Evolutionary conservation across 306 rosid species (phyloP), one percentile per base, ranked within the genome.

Genomic region (Pachyrhizus erosus): DNA sequence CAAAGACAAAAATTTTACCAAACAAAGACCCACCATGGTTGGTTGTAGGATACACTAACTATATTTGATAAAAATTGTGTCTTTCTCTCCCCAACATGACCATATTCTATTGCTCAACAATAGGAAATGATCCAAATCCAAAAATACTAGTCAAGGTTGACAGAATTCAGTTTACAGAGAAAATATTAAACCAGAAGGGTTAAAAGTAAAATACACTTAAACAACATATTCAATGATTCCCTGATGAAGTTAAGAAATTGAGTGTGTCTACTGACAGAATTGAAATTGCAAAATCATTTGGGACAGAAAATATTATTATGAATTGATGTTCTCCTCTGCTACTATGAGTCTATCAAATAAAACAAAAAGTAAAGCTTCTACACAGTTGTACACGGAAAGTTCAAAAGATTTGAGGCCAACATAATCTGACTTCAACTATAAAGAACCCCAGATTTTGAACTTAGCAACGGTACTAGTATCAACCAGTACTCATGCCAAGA

Each of bases 371-470:
- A 69, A 68, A 60, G 42, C 46, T 33, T 10, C 73, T 83, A 79
- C 45, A 60, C 70, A 75, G 42, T 61, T 40, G 39, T 29, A 33
- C 55, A 75, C 9, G 46, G 18, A 77, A 60, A 11, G 31, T 54
- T 80, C 18, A 26, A 73, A 76, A 82, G 49, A 77, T 78, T 18
- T 81, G 85, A 79, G 14, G 18, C 52, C 52, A 76, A 60, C 72
- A 77, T 72, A 15, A 31, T 43, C 33, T 54, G 68, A 42, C 66
- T 20, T 67, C n/a, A 34, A 42, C 66, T 18, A 57, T 33, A 71
- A 82, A 66, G 72, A 31, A 37, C 17, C 48, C 54, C 79, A 34
- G 51, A 39, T 77, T 74, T 20, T 64, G 52, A 43, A 80, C 73
- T 58, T 48, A 34, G 73, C 69, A 62, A 62, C 31, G 17, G 23